These are phyloP conservation scores for Rosa lucieae DNA, from an alignment of 306 rosid genomes.

Conservation along the genomic window DNA sequence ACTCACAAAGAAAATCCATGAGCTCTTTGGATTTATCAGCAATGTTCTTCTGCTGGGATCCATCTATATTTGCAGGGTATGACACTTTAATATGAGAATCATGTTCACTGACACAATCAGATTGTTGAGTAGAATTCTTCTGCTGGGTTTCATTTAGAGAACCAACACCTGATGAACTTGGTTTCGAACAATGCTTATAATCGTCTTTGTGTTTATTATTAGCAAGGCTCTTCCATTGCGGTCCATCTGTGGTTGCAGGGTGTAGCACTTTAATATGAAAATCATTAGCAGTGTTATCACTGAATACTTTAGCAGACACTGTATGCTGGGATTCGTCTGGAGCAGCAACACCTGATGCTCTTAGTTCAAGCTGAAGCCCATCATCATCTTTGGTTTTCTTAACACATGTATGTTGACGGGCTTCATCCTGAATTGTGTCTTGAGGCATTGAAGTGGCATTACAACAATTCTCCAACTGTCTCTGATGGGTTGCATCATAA, in stretches of 20 bases:
- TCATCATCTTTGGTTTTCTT: conserved; percentile 10
- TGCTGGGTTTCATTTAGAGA: conserved; percentile 27
- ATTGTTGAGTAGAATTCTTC: conserved; percentile 10
- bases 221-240: conserved; percentile 14
- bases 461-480: conserved; percentile 29
- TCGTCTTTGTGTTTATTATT: conserved; percentile 11
- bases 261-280: conserved; percentile 22
- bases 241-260: conserved; percentile 25
- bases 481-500: conserved; percentile 23
- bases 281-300: conserved; percentile 27
- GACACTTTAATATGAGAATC: conserved; percentile 30
- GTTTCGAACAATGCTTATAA: neutral
- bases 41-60: conserved; percentile 11
- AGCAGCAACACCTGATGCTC: conserved; percentile 18
- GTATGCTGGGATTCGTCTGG: conserved; percentile 14
- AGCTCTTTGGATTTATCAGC: conserved; percentile 35
- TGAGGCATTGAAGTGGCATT: conserved; percentile 15
- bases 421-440: conserved; percentile 15
- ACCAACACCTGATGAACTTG: neutral
- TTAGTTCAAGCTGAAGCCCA: conserved; percentile 28
- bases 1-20: conserved; percentile 28
- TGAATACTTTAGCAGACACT: conserved; percentile 13
- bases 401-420: neutral
- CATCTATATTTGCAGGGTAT: conserved; percentile 20
- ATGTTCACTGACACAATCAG: conserved; percentile 24